A percentile compares a stretch with the other conserved stretches of the same genome.
Conservation (phyloP, 169 alveolate genomes). For the Babesia caballi region DNA sequence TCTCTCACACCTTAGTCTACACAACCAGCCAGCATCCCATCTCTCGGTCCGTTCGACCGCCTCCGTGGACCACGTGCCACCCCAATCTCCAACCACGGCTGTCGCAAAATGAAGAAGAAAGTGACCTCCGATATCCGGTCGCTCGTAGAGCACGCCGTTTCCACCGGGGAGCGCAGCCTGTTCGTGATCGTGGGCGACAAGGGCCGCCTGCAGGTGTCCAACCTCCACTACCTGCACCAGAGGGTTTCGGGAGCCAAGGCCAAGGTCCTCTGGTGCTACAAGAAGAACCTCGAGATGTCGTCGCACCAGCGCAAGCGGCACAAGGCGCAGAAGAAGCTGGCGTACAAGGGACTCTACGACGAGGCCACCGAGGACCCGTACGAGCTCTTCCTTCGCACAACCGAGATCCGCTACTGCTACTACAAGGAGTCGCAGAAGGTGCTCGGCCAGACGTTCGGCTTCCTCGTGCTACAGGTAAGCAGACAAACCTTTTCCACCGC, state of each 20-base stretch:
- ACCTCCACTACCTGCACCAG: slow-evolving; percentile 81
- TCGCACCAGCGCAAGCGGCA: slow-evolving; percentile 94
- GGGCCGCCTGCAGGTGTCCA: slow-evolving; percentile 93
- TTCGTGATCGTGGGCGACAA: slow-evolving; percentile 96
- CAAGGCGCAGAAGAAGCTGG: slow-evolving; percentile 89
- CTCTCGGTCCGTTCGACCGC: not conserved
- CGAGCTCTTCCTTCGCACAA: slow-evolving; percentile 91
- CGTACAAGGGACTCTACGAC: slow-evolving; percentile 91
- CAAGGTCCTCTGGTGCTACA: slow-evolving; percentile 97
- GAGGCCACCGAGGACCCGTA: slow-evolving; percentile 94
- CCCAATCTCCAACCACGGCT: not conserved
- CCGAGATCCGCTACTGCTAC: slow-evolving; percentile 95
- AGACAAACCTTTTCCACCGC: not conserved
- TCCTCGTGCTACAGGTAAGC: slow-evolving; percentile 87
- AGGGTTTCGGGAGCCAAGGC: slow-evolving; percentile 79
- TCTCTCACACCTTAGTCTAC: too few relatives aligned
- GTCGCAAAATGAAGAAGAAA: slow-evolving; percentile 89
- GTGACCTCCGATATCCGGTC: slow-evolving; percentile 91
- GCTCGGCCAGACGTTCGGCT: slow-evolving; percentile 95
- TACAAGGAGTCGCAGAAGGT: slow-evolving; percentile 94
- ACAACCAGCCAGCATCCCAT: too few relatives aligned
- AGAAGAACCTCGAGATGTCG: slow-evolving; percentile 95
- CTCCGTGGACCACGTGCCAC: not conserved
- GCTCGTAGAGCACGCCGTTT: slow-evolving; percentile 90
- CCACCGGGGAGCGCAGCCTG: slow-evolving; percentile 88